Evolutionary conservation across 2,329 filamentous ascomycete genomes (phyloP).

Genomic region (Cadophora sp.): DNA sequence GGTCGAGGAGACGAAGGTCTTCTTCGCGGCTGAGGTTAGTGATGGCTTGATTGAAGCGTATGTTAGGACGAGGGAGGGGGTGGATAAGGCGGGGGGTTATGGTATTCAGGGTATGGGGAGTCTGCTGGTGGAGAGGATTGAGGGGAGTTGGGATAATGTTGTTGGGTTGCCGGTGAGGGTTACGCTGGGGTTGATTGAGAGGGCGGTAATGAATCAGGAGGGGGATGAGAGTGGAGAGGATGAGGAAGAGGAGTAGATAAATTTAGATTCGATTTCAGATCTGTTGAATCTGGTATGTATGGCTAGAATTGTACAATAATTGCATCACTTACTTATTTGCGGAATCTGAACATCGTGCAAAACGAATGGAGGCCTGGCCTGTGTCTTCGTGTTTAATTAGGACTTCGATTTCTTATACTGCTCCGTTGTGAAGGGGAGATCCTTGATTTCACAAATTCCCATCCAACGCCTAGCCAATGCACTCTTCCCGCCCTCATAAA

Average conservation of each 20-base stretch:
- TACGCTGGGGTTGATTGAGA: conserved; percentile 83
- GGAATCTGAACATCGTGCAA: too few species aligned
- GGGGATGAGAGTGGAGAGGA: conserved; percentile 57
- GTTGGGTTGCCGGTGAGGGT: conserved; percentile 85
- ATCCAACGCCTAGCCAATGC: neutral
- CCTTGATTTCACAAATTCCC: neutral
- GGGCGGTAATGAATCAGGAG: conserved; percentile 79
- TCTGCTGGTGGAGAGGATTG: conserved; percentile 86
- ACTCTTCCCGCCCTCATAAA: neutral
- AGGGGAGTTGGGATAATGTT: conserved; percentile 92
- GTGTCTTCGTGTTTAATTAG: neutral
- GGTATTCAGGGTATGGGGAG: conserved; percentile 89
- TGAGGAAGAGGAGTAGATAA: conserved; percentile 27
- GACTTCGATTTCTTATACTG: neutral
- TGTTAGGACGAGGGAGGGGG: conserved; percentile 86
- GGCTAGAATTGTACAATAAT: neutral
- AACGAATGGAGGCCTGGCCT: neutral
- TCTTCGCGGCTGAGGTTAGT: conserved; percentile 75
- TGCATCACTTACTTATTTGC: neutral
- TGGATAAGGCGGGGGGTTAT: conserved; percentile 96
- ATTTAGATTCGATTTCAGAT: neutral
- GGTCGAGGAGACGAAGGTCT: conserved; percentile 91
- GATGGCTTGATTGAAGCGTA: conserved; percentile 89
- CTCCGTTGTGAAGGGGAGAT: neutral
- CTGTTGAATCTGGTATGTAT: neutral